Base-by-base conservation (phyloP, 106 monocot species). In the Ottelia alismoides region DNA sequence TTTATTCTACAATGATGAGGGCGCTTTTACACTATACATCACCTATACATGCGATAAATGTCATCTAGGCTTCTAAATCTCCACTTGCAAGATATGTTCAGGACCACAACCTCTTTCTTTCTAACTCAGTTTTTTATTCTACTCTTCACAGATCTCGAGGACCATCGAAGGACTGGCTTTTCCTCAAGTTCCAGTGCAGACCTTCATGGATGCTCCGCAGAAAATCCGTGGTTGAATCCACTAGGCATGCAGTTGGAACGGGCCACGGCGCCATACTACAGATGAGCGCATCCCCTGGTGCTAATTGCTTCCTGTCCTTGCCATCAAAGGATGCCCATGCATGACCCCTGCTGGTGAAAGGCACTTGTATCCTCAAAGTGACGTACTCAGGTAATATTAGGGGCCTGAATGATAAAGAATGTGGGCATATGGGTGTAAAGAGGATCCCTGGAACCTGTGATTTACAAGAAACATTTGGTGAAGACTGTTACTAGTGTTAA, bases 251-350 rank as follows among this genome's bases (percentile, higher is more conserved):
- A 2, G 98, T 98, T 35, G 98, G 98, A 11, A 98, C 90, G 0
- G 98, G 98, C 90, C 98, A 98, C 0, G 77, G 85, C 1, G 98
- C 90, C 52, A 98, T 90, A 63, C 85, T 82, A 62, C 82, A 77
- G 55, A 98, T 79, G 43, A 98, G 85, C 4, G 90, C 98, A 31
- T 98, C 98, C 1, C 98, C 96, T 11, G 98, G 62, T 1, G 77
- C 76, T 58, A 98, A 59, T 45, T 98, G 77, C 52, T 78, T 85
- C 62, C 98, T 71, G 62, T 77, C 82, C 57, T 98, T 98, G 47
- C 98, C 98, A 50, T 98, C 98, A 31, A 98, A 98, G 25, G 98
- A 98, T 25, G 77, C 98, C 98, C 98, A 98, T 1, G 86, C 98
- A 23, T 86, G 90, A 1, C 98, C 98, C 61, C 98, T 68, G 31